Percentiles rank a stretch among this genome's conserved stretches.
phyloP scores from a whole-genome alignment of 495 filamentous ascomycete species.

The Penicillium coprophilum region DNA sequence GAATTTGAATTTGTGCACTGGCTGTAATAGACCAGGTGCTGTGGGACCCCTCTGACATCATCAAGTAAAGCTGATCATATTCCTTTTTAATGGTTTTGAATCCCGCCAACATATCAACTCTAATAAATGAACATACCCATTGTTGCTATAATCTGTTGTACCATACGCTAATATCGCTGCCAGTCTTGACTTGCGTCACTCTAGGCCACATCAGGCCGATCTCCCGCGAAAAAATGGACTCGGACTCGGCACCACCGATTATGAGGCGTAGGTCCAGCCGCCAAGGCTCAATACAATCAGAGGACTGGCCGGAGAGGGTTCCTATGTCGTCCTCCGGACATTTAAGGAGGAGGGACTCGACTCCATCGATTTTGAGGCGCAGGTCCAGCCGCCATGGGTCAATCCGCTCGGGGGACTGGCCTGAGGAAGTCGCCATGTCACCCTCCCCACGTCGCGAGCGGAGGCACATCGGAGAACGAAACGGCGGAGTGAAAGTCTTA shows the following conservation, averaged over 20 bases:
- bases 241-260: background rate
- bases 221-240: conserved; percentile 21
- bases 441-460: background rate
- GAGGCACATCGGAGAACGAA: conserved; percentile 18
- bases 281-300: conserved; percentile 9
- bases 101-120: background rate
- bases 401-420: conserved; percentile 22
- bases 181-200: background rate
- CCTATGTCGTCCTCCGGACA: background rate
- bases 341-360: background rate
- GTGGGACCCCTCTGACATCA: conserved; percentile 8
- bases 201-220: conserved; percentile 12
- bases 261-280: conserved; percentile 1
- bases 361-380: background rate
- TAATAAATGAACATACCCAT: background rate
- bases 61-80: background rate
- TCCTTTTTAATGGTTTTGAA: background rate
- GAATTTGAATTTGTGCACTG: background rate
- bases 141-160: background rate
- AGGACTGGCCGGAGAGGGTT: conserved; percentile 19
- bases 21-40: background rate
- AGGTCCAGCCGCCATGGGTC: conserved; percentile 3
- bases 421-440: conserved; percentile 4
- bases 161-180: background rate
- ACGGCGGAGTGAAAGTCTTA: conserved; percentile 27